These are phyloP conservation scores for Pyrenochaeta sp. DNA, from an alignment of 2,329 filamentous ascomycete genomes.

Conservation along the genomic window DNA sequence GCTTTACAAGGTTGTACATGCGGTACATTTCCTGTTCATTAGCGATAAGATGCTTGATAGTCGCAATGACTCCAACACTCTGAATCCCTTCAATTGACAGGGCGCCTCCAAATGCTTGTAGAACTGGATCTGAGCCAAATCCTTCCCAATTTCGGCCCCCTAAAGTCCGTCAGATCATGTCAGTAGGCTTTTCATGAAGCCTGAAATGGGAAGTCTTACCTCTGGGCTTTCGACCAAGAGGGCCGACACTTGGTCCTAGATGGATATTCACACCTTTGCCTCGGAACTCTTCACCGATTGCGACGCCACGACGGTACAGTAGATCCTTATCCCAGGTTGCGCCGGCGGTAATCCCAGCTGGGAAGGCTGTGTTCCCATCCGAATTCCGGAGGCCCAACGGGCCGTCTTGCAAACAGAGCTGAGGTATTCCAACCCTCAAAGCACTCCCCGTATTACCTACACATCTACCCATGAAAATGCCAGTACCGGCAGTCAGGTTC, in stretches of 20 bases:
- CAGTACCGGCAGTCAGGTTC: slow-evolving; percentile 76
- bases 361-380: slow-evolving; percentile 78
- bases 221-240: slow-evolving; percentile 67
- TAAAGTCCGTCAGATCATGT: slow-evolving; percentile 4
- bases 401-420: slow-evolving; percentile 69
- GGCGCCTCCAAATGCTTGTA: slow-evolving; percentile 77
- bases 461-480: slow-evolving; percentile 74
- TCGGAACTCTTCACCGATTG: slow-evolving; percentile 73
- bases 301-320: slow-evolving; percentile 72
- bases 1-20: slow-evolving; percentile 51
- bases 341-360: slow-evolving; percentile 77
- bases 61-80: slow-evolving; percentile 75
- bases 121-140: slow-evolving; percentile 74
- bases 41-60: slow-evolving; percentile 71
- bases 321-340: slow-evolving; percentile 78
- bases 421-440: slow-evolving; percentile 72
- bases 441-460: slow-evolving; percentile 80
- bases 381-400: slow-evolving; percentile 75
- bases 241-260: slow-evolving; percentile 74
- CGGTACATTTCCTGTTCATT: slow-evolving; percentile 73
- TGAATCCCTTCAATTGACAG: slow-evolving; percentile 81
- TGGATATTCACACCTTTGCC: slow-evolving; percentile 77
- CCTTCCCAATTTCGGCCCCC: slow-evolving; percentile 66
- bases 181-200: slow-evolving; percentile 60
- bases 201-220: no score